Base-by-base conservation (phyloP, 768 basidiomycete genomes). In the Tylopilus felleus region DNA sequence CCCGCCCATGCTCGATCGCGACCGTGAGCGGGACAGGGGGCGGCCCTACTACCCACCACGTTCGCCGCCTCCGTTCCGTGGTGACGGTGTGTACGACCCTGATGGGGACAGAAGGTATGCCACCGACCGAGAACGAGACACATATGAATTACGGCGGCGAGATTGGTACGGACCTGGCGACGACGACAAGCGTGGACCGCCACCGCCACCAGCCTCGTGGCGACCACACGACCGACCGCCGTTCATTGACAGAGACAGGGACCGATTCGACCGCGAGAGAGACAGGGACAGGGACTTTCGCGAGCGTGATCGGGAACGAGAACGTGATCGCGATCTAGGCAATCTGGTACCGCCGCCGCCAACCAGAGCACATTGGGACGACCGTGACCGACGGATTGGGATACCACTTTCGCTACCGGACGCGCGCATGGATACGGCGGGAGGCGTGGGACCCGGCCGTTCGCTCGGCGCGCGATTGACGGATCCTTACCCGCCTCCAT, bases 201-300 rank as follows among this genome's bases (percentile, higher is more conserved):
- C 29, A 8, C 59, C 50, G 14, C 21, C 29, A 8, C 56, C 49
- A 2, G 58, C 56, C 14, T 41, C 58, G 14, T 71, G 61, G 69
- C 64, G 68, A 50, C 53, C 64, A 17, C 74, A 73, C 65, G 78
- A 79, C 2, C 63, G 73, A 49, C 65, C 60, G 0, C 47, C 65
- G 14, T 43, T 59, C 21, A 4, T 58, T 47, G 66, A 68, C 16
- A 63, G 61, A 45, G 74, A 76, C 36, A 68, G 75, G 29, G 75
- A 76, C 13, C 66, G 75, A 33, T 74, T 71, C 52, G 76, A 77
- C 6, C 69, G 74, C 31, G 73, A 73, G 13, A 63, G 64, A 44
- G 63, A 64, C 1, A 50, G 74, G 8, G 73, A 65, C 10, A 61
- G 57, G 21, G 60, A 65, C 1, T 4, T 53, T 1, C 63, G 63